phyloP scores from a whole-genome alignment of 257 asterid genomes.

The Solanum bulbocastanum region DNA sequence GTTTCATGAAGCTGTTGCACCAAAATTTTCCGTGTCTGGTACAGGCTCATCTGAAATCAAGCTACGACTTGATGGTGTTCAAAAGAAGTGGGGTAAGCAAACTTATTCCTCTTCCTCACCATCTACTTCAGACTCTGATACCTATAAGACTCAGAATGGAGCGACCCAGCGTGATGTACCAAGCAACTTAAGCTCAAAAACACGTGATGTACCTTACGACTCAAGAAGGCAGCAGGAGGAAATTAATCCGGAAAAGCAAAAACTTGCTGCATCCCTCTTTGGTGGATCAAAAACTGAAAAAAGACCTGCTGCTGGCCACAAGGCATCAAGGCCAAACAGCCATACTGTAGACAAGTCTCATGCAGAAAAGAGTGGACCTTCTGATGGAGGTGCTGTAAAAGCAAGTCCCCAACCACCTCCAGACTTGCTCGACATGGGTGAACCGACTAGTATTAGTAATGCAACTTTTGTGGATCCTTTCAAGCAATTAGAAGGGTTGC shows the following conservation, averaged over 20 bases:
- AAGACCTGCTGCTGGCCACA: constrained; percentile 42
- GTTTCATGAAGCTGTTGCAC: constrained; percentile 25
- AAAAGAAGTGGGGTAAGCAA: constrained; percentile 90
- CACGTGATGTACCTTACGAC: constrained; percentile 37
- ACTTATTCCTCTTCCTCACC: constrained; percentile 36
- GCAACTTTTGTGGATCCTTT: constrained; percentile 63
- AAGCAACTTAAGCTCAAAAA: constrained; percentile 30
- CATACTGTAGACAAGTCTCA: constrained; percentile 39
- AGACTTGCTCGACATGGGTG: constrained; percentile 83
- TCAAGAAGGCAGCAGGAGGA: constrained; percentile 53
- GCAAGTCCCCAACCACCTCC: constrained; percentile 60
- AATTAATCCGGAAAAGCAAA: constrained; percentile 71
- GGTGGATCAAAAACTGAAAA: constrained; percentile 64
- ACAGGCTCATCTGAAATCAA: constrained; percentile 54
- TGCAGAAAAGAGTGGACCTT: constrained; percentile 22
- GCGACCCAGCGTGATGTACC: constrained; percentile 29
- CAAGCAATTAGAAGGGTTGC: constrained; percentile 81
- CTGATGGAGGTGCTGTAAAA: constrained; percentile 28
- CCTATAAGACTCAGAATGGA: constrained; percentile 40
- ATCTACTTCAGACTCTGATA: constrained; percentile 38
- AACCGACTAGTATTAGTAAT: constrained; percentile 34
- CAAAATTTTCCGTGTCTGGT: constrained; percentile 32
- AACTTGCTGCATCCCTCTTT: constrained; percentile 88
- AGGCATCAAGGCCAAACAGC: constrained; percentile 29
- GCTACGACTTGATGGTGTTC: constrained; percentile 90